Base-by-base conservation (phyloP, 345 rosid genomes). In the Abelmoschus esculentus region DNA sequence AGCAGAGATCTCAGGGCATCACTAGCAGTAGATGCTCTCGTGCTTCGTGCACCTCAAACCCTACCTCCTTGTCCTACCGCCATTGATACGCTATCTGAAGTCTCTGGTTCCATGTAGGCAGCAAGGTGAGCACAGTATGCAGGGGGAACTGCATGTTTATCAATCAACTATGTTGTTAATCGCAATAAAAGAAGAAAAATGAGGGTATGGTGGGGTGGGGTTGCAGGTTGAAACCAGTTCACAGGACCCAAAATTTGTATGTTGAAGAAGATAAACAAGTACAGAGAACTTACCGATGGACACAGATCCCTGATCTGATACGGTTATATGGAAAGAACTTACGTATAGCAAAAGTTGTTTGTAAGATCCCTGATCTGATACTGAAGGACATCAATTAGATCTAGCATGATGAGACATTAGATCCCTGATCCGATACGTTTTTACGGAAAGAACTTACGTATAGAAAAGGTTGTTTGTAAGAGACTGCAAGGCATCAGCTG, bases 101-200 rank as follows among this genome's bases (percentile, higher is more conserved):
- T 86, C 84, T 91, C 99, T 1, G 99, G 98, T 64, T 95, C 99
- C 99, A 91, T 88, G 71, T 95, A 95, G 83, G 99, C 99, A 28
- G 98, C 99, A 19, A 95, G 90, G 81, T 95, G 99, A 1, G 99
- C 99, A 73, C 91, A 91, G 56, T 95, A 95, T 2, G 98, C 99
- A 12, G 98, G 99, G 3, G 99, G 99, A 42, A 95, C 99, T 95
- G 84, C 74, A 77, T 38, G 19, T 58, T 66, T 47, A 66, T 50
- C 36, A 66, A 26, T 38, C 4, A 31, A 31, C 34, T n/a, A 26
- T 36, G 6, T 46, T 5, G 69, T 65, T 14, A 66, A 47, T 47
- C 40, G 44, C 14, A 14, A 28, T 26, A 26, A 44, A 14, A 63
- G 14, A 18, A 66, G 17, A 66, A 46, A n/a, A 8, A n/a, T n/a